Conservation (phyloP, 139 green algal species). For the Closterium sp. region DNA sequence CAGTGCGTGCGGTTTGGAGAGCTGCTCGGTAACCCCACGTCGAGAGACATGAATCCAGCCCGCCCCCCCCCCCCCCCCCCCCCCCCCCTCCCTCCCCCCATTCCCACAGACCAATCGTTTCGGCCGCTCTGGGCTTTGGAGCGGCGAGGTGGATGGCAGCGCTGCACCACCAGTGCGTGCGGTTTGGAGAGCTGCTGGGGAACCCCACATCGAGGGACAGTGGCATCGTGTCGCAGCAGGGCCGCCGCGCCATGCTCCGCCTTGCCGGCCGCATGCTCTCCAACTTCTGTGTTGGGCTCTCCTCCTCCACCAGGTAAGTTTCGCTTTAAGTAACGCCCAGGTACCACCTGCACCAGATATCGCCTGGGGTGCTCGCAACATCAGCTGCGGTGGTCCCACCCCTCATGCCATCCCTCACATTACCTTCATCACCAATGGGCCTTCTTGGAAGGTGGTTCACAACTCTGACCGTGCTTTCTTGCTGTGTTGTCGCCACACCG, state of each 20-base stretch:
- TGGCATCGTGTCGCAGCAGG: slow-evolving; percentile 12
- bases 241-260: slow-evolving; percentile 20
- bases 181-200: slow-evolving; percentile 7
- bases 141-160: slow-evolving; percentile 21
- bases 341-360: too few relatives aligned
- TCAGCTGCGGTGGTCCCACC: too few relatives aligned
- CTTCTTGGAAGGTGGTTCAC: too few relatives aligned
- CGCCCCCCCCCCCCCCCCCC: neutral
- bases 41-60: too few relatives aligned
- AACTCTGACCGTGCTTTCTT: too few relatives aligned
- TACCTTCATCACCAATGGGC: too few relatives aligned
- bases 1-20: slow-evolving; percentile 8
- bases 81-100: neutral
- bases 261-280: slow-evolving; percentile 34
- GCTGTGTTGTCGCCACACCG: too few relatives aligned
- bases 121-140: neutral
- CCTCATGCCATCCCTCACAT: too few relatives aligned
- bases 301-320: neutral
- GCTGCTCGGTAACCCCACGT: neutral
- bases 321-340: too few relatives aligned
- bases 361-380: too few relatives aligned
- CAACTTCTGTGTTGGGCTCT: slow-evolving; percentile 34
- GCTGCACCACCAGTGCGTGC: slow-evolving; percentile 5
- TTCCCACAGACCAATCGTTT: neutral
- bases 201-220: slow-evolving; percentile 6